Evolutionary conservation across 2,329 filamentous ascomycete species (phyloP).

Genomic region (Fusarium sacchari): DNA sequence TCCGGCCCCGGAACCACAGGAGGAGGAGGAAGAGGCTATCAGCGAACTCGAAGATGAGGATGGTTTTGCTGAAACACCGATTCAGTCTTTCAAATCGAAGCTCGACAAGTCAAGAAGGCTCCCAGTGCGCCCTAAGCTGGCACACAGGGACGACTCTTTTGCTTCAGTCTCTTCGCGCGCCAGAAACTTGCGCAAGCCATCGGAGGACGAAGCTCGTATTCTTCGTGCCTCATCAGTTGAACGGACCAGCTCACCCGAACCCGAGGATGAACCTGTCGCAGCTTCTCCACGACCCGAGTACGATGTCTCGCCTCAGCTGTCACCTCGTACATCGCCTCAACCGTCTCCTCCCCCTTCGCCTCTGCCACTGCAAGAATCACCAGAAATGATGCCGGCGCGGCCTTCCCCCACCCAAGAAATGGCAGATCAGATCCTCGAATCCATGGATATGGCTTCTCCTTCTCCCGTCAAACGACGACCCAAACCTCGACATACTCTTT

Average conservation of each 20-base stretch:
- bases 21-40: conserved; percentile 48
- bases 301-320: conserved; percentile 7
- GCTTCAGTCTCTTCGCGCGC: conserved; percentile 28
- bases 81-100: conserved; percentile 41
- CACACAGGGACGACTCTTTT: conserved; percentile 38
- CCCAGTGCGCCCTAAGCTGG: conserved; percentile 44
- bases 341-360: conserved; percentile 1
- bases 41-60: conserved; percentile 64
- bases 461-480: conserved; percentile 62
- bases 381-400: conserved; percentile 16
- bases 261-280: conserved; percentile 28
- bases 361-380: conserved; percentile 14
- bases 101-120: conserved; percentile 29
- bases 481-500: conserved; percentile 64
- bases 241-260: conserved; percentile 31
- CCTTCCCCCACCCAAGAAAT: conserved; percentile 55
- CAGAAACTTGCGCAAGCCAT: conserved; percentile 32
- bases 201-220: conserved; percentile 32
- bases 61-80: conserved; percentile 28
- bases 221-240: conserved; percentile 33
- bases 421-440: conserved; percentile 66
- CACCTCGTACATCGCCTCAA: conserved; percentile 14
- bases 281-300: conserved; percentile 27
- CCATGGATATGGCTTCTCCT: conserved; percentile 64
- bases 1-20: conserved; percentile 1